A percentile compares a stretch with the other conserved stretches of the same genome.
Evolutionary conservation across 768 basidiomycete genomes (phyloP).

Genomic region (Hemileccinum rubropunctum): DNA sequence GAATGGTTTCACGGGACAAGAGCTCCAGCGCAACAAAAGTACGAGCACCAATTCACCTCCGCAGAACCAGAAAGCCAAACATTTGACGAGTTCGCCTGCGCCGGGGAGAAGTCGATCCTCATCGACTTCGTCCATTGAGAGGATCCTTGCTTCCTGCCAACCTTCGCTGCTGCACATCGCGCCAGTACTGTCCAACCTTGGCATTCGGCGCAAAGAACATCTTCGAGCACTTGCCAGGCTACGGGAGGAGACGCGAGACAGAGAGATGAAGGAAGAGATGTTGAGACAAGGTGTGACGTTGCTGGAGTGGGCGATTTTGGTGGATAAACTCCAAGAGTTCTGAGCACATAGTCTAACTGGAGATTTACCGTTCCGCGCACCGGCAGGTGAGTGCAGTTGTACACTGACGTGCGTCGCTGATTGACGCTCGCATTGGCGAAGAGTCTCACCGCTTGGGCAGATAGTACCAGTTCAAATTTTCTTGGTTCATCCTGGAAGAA

Average conservation of each 20-base stretch:
- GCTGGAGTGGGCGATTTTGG: conserved; percentile 76
- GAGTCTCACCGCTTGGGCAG: no score
- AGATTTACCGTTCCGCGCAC: not conserved
- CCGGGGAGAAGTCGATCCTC: conserved; percentile 31
- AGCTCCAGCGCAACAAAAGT: conserved; percentile 12
- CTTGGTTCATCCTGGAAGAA: not conserved
- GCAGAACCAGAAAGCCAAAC: conserved; percentile 10
- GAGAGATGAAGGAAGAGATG: conserved; percentile 69
- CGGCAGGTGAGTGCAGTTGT: conserved; percentile 8
- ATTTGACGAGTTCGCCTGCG: conserved; percentile 9
- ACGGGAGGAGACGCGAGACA: conserved; percentile 63
- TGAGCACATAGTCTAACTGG: conserved; percentile 6
- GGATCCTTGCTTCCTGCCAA: conserved; percentile 57
- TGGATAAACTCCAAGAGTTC: conserved; percentile 56
- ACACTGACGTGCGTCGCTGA: no score
- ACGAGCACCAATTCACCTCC: conserved; percentile 22
- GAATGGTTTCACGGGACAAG: conserved; percentile 10
- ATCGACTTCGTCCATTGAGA: conserved; percentile 44
- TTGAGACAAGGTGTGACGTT: conserved; percentile 65
- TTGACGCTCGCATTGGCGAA: no score
- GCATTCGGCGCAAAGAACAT: conserved; percentile 59
- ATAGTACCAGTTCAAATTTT: not conserved
- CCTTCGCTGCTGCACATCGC: conserved; percentile 64
- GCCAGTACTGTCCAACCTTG: conserved; percentile 54
- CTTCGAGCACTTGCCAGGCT: conserved; percentile 59